Conservation (phyloP, 2,329 filamentous ascomycete species). For the Penicillium sp. region DNA sequence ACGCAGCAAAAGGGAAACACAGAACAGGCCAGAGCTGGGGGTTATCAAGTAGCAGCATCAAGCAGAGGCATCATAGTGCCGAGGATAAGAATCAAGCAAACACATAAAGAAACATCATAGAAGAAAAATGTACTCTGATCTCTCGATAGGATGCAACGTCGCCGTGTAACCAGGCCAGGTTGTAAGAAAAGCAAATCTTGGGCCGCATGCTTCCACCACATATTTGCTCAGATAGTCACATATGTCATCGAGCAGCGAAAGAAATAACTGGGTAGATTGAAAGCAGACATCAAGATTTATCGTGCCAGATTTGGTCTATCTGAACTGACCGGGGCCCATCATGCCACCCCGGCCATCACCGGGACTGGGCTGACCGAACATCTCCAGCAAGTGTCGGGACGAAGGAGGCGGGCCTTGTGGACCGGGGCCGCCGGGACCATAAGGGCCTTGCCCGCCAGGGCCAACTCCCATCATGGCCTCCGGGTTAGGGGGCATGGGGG, state of each 20-base stretch:
- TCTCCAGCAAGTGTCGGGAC: slow-evolving; percentile 46
- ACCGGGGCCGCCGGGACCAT: slow-evolving; percentile 38
- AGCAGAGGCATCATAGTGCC: slow-evolving; percentile 17
- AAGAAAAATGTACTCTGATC: slow-evolving; percentile 18
- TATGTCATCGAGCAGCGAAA: slow-evolving; percentile 13
- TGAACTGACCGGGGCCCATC: slow-evolving; percentile 36
- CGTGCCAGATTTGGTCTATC: not conserved
- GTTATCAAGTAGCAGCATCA: slow-evolving; percentile 9
- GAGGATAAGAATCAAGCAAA: slow-evolving; percentile 21
- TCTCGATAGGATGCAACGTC: slow-evolving; percentile 20
- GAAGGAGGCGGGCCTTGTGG: slow-evolving; percentile 43
- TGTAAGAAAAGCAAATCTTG: slow-evolving; percentile 11
- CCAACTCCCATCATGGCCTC: slow-evolving; percentile 43
- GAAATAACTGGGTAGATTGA: not conserved
- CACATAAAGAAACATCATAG: slow-evolving; percentile 9
- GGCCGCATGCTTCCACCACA: slow-evolving; percentile 11
- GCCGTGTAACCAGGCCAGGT: slow-evolving; percentile 14
- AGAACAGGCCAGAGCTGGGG: slow-evolving; percentile 15
- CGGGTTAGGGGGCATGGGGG: slow-evolving; percentile 42
- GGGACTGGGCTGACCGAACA: slow-evolving; percentile 44
- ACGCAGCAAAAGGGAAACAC: slow-evolving; percentile 14
- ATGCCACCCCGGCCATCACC: slow-evolving; percentile 41
- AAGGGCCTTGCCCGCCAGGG: slow-evolving; percentile 38
- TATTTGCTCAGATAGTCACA: slow-evolving; percentile 17
- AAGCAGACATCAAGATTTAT: not conserved